A percentile compares a stretch with the other conserved stretches of the same genome.
phyloP scores from a whole-genome alignment of 2,329 filamentous ascomycete species.

The Westerdykella aurantiaca region DNA sequence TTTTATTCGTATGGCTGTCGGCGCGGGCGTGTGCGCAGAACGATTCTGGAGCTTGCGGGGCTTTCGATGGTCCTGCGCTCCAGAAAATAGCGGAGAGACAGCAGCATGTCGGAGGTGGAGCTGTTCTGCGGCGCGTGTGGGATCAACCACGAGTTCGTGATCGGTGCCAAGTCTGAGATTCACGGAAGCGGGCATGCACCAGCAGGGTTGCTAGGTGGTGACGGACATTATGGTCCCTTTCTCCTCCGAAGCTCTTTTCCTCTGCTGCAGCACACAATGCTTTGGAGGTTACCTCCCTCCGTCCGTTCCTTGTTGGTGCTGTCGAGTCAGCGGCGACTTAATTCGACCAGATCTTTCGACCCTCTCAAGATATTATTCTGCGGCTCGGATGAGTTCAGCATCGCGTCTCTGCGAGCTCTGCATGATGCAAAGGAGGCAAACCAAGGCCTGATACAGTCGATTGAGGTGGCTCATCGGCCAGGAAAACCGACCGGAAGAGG shows the following conservation, averaged over 20 bases:
- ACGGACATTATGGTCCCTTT: not conserved
- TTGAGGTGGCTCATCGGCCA: conserved; percentile 80
- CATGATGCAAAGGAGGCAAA: conserved; percentile 49
- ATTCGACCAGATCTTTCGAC: conserved; percentile 19
- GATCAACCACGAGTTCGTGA: not conserved
- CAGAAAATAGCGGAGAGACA: too few relatives aligned
- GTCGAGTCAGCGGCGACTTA: conserved; percentile 5
- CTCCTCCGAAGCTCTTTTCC: not conserved
- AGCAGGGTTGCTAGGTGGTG: too few relatives aligned
- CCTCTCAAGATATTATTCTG: conserved; percentile 87
- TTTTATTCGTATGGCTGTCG: not conserved
- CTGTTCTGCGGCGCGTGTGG: not conserved
- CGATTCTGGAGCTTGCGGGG: too few relatives aligned
- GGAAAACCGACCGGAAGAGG: conserved; percentile 74
- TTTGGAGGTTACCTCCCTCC: conserved; percentile 18
- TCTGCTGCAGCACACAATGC: conserved; percentile 9
- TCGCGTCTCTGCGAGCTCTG: conserved; percentile 66
- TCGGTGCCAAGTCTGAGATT: conserved; percentile 6
- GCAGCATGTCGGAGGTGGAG: not conserved
- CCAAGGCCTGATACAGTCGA: conserved; percentile 49
- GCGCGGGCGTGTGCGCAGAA: too few relatives aligned
- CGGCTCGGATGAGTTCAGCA: conserved; percentile 88
- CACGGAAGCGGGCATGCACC: not conserved
- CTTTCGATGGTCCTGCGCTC: too few relatives aligned
- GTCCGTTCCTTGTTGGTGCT: conserved; percentile 15